A percentile compares a stretch with the other conserved stretches of the same genome.
phyloP scores from a whole-genome alignment of 768 basidiomycete genomes.

The Leccinum aurantiacum region DNA sequence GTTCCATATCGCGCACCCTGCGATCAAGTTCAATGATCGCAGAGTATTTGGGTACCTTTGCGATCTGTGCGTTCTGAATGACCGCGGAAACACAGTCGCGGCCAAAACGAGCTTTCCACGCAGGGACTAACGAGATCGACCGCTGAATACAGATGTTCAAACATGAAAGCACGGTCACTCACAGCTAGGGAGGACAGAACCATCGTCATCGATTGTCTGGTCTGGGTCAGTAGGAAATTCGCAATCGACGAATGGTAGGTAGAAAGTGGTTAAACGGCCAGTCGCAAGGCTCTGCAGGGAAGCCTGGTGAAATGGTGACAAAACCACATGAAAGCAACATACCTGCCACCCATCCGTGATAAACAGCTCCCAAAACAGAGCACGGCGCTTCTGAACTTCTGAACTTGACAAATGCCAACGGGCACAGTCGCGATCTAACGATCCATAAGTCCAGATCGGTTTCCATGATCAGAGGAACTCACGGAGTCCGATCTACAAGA shows the following conservation, averaged over 20 bases:
- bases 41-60: constrained; percentile 60
- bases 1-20: constrained; percentile 64
- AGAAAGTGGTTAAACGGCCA: constrained; percentile 66
- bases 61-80: constrained; percentile 66
- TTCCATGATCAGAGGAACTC: constrained; percentile 29
- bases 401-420: constrained; percentile 60
- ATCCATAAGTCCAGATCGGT: constrained; percentile 15
- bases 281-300: constrained; percentile 60
- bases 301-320: background rate
- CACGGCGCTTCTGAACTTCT: constrained; percentile 70
- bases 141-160: background rate
- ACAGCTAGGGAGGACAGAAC: constrained; percentile 59
- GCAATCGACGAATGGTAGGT: constrained; percentile 71
- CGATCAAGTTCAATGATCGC: constrained; percentile 63
- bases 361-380: constrained; percentile 73
- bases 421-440: constrained; percentile 67
- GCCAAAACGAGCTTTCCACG: constrained; percentile 71
- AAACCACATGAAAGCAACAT: constrained; percentile 13
- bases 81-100: constrained; percentile 66
- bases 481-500: constrained; percentile 64
- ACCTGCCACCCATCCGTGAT: constrained; percentile 79
- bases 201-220: constrained; percentile 57
- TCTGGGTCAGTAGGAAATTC: constrained; percentile 64
- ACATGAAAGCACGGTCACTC: constrained; percentile 26
- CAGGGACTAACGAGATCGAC: constrained; percentile 46